Percentiles rank a stretch among this genome's conserved stretches.
Conservation (phyloP, 306 rosid genomes). For the Casuarina equisetifolia region DNA sequence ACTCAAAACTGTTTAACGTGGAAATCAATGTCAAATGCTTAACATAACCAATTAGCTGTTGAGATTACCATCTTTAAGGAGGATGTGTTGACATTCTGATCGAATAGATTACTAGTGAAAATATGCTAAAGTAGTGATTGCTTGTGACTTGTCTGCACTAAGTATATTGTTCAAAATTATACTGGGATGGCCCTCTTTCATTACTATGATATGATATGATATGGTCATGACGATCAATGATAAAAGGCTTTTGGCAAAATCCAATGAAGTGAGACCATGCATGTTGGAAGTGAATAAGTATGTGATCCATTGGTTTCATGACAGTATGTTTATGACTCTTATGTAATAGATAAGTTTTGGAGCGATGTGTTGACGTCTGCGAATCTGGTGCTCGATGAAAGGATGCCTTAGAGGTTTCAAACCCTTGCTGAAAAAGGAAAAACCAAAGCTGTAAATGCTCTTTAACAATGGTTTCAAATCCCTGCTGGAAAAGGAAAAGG, state of each 20-base stretch:
- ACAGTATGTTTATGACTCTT: background rate
- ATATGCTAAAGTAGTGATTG: background rate
- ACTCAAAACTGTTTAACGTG: too few relatives aligned
- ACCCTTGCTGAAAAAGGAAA: background rate
- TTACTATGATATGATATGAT: too few relatives aligned
- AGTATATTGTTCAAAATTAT: too few relatives aligned
- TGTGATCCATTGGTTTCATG: background rate
- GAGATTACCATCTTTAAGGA: background rate
- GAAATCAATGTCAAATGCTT: too few relatives aligned
- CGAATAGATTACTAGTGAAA: background rate
- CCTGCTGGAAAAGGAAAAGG: background rate
- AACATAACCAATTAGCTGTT: background rate
- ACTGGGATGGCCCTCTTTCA: background rate
- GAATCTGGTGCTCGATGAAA: background rate
- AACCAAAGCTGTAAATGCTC: too few relatives aligned
- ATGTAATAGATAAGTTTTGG: background rate
- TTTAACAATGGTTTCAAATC: background rate
- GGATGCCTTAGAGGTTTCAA: background rate
- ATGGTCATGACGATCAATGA: too few relatives aligned
- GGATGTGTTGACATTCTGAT: background rate
- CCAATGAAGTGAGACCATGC: background rate
- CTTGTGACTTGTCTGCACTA: background rate
- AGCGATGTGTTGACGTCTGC: background rate
- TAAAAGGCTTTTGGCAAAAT: background rate
- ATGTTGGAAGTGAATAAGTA: background rate